A percentile compares a stretch with the other conserved stretches of the same genome.
Evolutionary conservation across 2,329 filamentous ascomycete species (phyloP).

Genomic region (Penicillium rolfsii): DNA sequence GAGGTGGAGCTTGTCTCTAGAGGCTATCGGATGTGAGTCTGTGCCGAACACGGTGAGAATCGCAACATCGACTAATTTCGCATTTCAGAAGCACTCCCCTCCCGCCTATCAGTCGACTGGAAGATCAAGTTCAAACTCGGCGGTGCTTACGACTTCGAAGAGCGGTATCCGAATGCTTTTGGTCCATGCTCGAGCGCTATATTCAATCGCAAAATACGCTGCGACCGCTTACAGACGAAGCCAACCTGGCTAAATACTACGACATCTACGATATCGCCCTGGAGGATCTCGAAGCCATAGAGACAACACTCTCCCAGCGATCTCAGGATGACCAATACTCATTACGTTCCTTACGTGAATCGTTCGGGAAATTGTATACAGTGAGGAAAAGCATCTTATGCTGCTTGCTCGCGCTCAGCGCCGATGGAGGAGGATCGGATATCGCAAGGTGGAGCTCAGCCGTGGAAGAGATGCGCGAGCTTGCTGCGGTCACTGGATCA

Average conservation of each 20-base stretch:
- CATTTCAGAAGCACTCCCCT: slow-evolving; percentile 74
- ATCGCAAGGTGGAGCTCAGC: slow-evolving; percentile 77
- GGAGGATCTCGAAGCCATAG: slow-evolving; percentile 72
- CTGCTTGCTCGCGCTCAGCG: slow-evolving; percentile 83
- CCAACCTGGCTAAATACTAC: slow-evolving; percentile 87
- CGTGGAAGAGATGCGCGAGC: slow-evolving; percentile 70
- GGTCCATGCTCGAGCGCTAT: slow-evolving; percentile 71
- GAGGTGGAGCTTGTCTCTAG: slow-evolving; percentile 95
- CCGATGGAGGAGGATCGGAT: slow-evolving; percentile 75
- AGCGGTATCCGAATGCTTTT: slow-evolving; percentile 71
- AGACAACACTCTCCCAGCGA: slow-evolving; percentile 64
- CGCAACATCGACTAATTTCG: slow-evolving; percentile 25
- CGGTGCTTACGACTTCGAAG: slow-evolving; percentile 80
- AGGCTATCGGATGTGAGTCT: slow-evolving; percentile 77
- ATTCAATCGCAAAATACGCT: slow-evolving; percentile 70
- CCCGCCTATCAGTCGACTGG: slow-evolving; percentile 88
- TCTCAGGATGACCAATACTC: slow-evolving; percentile 76
- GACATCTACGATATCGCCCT: slow-evolving; percentile 83
- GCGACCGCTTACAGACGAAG: slow-evolving; percentile 73
- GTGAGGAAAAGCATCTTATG: slow-evolving; percentile 85
- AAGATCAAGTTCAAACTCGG: slow-evolving; percentile 76
- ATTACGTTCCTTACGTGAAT: slow-evolving; percentile 77
- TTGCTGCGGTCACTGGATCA: slow-evolving; percentile 64
- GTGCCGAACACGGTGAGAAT: slow-evolving; percentile 17
- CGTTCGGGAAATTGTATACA: slow-evolving; percentile 78